These are phyloP conservation scores for Pythium inflatum DNA, from an alignment of 352 stramenopile species.

Conservation along the genomic window DNA sequence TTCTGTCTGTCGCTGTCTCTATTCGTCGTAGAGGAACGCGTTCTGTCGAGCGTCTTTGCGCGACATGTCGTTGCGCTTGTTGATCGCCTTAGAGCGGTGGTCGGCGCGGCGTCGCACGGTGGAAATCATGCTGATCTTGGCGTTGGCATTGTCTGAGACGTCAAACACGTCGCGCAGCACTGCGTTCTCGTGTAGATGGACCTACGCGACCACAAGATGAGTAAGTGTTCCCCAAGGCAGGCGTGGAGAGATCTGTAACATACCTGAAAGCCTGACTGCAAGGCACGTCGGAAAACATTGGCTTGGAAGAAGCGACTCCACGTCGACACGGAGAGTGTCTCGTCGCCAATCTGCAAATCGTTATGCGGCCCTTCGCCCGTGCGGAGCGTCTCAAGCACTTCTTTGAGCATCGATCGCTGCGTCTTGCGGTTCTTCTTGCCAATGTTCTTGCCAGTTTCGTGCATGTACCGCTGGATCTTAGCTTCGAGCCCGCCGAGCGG, in stretches of 20 bases:
- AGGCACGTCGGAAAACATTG: slow-evolving; percentile 55
- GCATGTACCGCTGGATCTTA: slow-evolving; percentile 65
- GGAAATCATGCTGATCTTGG: slow-evolving; percentile 53
- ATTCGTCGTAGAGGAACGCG: slow-evolving; percentile 71
- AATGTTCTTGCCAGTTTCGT: slow-evolving; percentile 66
- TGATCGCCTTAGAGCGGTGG: slow-evolving; percentile 51
- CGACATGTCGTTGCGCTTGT: slow-evolving; percentile 60
- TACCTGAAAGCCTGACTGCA: slow-evolving; percentile 66
- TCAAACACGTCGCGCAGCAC: slow-evolving; percentile 70
- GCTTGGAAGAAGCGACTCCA: slow-evolving; percentile 73
- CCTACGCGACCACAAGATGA: too few species aligned
- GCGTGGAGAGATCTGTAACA: neutral
- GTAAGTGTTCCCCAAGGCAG: too few species aligned
- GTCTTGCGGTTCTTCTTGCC: slow-evolving; percentile 75
- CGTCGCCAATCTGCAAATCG: slow-evolving; percentile 56
- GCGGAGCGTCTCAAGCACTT: slow-evolving; percentile 64
- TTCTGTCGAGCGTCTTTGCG: slow-evolving; percentile 62
- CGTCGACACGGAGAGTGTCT: slow-evolving; percentile 55
- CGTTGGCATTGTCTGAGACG: slow-evolving; percentile 50
- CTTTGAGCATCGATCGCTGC: slow-evolving; percentile 69
- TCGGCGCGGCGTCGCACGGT: slow-evolving; percentile 53
- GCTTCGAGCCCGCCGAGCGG: slow-evolving; percentile 52
- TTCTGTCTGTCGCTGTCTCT: too few species aligned
- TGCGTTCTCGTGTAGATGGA: slow-evolving; percentile 59
- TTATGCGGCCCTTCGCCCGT: slow-evolving; percentile 60